Conservation (phyloP, 805 yeast genomes). For the Metschnikowia sp. region DNA sequence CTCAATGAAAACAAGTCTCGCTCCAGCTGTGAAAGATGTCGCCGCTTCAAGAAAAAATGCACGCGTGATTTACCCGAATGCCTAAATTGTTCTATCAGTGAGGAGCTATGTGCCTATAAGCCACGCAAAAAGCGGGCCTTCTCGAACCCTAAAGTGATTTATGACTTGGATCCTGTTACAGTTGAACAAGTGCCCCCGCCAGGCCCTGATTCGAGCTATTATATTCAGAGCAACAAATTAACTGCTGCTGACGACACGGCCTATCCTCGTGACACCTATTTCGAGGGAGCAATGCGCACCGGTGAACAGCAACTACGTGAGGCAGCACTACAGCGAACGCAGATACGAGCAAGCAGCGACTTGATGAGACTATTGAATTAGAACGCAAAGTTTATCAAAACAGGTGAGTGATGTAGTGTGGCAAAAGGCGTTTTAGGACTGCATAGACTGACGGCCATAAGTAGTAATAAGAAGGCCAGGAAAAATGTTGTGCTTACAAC, state of each 20-base stretch:
- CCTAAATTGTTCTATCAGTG: slow-evolving; percentile 26
- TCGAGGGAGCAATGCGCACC: not conserved
- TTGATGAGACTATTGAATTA: slow-evolving; percentile 6
- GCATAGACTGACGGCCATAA: too few species aligned
- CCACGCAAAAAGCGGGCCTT: slow-evolving; percentile 19
- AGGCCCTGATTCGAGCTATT: too few species aligned
- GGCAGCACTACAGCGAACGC: not conserved
- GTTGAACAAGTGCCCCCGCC: too few species aligned
- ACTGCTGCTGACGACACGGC: not conserved
- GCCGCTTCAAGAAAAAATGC: slow-evolving; percentile 30
- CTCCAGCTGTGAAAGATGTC: slow-evolving; percentile 30
- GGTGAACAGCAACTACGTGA: not conserved
- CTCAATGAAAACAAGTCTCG: slow-evolving; percentile 22
- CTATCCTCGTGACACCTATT: not conserved
- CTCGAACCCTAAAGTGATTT: not conserved
- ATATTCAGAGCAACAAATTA: not conserved
- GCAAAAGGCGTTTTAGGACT: too few species aligned
- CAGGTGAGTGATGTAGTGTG: too few species aligned
- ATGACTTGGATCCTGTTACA: too few species aligned
- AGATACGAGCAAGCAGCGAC: slow-evolving; percentile 3
- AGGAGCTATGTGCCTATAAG: slow-evolving; percentile 27
- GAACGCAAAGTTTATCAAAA: too few species aligned
- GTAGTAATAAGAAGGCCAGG: too few species aligned
- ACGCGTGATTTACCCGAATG: slow-evolving; percentile 32
- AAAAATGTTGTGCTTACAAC: too few species aligned